These are phyloP conservation scores for Neophaeococcomyces mojaviensis DNA, from an alignment of 2,329 filamentous ascomycete species.

Conservation along the genomic window DNA sequence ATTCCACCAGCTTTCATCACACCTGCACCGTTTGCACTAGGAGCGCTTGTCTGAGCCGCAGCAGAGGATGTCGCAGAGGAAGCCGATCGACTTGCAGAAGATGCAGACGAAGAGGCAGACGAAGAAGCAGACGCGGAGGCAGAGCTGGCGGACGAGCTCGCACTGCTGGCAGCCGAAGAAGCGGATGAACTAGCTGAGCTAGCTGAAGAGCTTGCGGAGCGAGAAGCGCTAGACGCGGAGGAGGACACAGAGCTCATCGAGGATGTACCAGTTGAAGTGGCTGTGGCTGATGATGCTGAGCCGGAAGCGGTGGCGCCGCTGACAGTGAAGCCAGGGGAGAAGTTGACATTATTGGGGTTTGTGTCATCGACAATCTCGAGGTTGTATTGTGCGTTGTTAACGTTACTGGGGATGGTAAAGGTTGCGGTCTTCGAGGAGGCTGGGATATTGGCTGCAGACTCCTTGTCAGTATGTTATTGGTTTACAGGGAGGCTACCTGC, in stretches of 20 bases:
- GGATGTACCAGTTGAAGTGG: constrained; percentile 8
- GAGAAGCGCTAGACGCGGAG: neutral
- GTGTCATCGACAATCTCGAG: constrained; percentile 46
- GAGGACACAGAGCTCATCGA: neutral
- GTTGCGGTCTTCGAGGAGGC: constrained; percentile 43
- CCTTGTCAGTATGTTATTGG: constrained; percentile 1
- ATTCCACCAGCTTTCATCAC: constrained; percentile 29
- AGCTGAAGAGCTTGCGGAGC: constrained; percentile 1
- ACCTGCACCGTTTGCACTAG: constrained; percentile 25
- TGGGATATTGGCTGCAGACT: constrained; percentile 34
- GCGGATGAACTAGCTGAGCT: constrained; percentile 1
- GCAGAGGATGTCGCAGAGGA: constrained; percentile 22
- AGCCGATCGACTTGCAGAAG: constrained; percentile 15
- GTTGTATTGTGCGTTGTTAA: constrained; percentile 41
- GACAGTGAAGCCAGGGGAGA: constrained; percentile 45
- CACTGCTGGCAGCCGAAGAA: constrained; percentile 16
- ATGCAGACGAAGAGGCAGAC: constrained; percentile 10
- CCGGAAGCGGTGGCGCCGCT: constrained; percentile 35
- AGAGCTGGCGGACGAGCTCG: constrained; percentile 19
- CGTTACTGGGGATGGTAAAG: constrained; percentile 39
- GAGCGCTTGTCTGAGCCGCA: constrained; percentile 16
- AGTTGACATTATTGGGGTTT: constrained; percentile 41
- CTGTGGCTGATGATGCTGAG: constrained; percentile 24
- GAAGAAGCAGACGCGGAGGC: constrained; percentile 18
- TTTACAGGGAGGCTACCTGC: neutral